phyloP scores from a whole-genome alignment of 1,284 basidiomycete species.

The Puccinia hordei region DNA sequence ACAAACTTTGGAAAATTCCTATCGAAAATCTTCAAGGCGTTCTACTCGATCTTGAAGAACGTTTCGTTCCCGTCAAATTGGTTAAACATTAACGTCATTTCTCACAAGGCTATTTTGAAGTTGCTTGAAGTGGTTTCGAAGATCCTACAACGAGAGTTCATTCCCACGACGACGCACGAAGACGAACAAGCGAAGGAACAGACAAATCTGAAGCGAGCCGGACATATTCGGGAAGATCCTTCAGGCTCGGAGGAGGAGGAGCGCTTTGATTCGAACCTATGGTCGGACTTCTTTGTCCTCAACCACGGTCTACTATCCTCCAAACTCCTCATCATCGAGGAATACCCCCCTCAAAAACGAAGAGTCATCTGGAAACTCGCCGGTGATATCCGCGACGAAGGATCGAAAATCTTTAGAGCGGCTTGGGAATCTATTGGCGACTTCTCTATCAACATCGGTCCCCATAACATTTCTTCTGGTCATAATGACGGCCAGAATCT shows the following conservation, averaged over 20 bases:
- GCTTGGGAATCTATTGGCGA: constrained; percentile 82
- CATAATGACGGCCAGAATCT: not conserved
- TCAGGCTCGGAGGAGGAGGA: constrained; percentile 55
- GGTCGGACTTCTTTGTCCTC: constrained; percentile 79
- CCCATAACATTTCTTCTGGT: constrained; percentile 63
- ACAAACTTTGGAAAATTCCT: constrained; percentile 75
- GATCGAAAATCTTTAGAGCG: constrained; percentile 76
- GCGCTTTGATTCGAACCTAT: constrained; percentile 74
- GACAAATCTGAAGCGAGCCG: not conserved
- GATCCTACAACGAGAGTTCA: constrained; percentile 76
- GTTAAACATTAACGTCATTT: constrained; percentile 88
- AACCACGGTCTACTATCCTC: constrained; percentile 82
- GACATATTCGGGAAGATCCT: constrained; percentile 63
- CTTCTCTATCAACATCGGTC: constrained; percentile 21
- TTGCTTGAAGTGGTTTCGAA: constrained; percentile 79
- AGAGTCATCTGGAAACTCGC: constrained; percentile 93
- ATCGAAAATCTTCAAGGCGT: constrained; percentile 77
- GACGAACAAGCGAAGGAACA: not conserved
- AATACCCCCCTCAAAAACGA: constrained; percentile 90
- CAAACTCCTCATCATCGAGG: constrained; percentile 88
- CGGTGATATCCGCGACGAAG: constrained; percentile 90
- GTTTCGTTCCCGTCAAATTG: constrained; percentile 87
- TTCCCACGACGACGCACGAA: constrained; percentile 63
- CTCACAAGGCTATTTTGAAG: constrained; percentile 83
- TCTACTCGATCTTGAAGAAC: constrained; percentile 78